phyloP scores from a whole-genome alignment of 2,329 filamentous ascomycete species.

The Xylaria multiplex region DNA sequence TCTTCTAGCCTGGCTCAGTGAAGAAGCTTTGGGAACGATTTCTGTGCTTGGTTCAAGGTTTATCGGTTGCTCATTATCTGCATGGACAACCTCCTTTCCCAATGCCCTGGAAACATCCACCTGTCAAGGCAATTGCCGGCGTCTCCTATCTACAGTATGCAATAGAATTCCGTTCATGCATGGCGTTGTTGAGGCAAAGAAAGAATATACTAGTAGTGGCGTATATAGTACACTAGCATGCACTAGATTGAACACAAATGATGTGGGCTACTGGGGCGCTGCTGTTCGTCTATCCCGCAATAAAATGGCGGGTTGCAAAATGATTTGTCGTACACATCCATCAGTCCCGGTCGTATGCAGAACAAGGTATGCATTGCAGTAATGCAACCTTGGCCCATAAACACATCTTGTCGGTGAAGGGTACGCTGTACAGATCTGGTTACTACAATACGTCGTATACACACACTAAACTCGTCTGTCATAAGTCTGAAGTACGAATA shows the following conservation, averaged over 20 bases:
- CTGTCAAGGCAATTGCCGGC: slow-evolving; percentile 20
- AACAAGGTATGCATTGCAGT: not conserved
- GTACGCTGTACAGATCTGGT: not conserved
- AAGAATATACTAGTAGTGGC: too few species aligned
- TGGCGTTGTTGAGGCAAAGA: not conserved
- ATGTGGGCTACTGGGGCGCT: not conserved
- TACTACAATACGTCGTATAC: not conserved
- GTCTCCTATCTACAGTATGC: not conserved
- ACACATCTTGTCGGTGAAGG: slow-evolving; percentile 9
- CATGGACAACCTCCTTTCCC: slow-evolving; percentile 7
- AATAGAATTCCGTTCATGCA: not conserved
- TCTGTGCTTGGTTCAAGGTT: not conserved
- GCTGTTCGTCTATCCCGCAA: slow-evolving; percentile 6
- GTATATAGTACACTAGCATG: too few species aligned
- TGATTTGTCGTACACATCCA: not conserved
- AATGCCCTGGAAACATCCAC: slow-evolving; percentile 17
- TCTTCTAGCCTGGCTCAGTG: not conserved
- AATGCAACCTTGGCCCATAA: slow-evolving; percentile 2
- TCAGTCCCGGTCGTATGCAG: not conserved
- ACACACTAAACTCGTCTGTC: not conserved
- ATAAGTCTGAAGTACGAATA: not conserved
- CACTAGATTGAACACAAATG: not conserved
- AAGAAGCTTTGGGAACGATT: too few species aligned
- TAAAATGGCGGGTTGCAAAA: not conserved
- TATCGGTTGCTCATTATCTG: not conserved